Evolutionary conservation across 192 early-diverging fungal genomes (phyloP), one percentile per base, ranked within the genome.

Genomic region (Mortierella alpina): DNA sequence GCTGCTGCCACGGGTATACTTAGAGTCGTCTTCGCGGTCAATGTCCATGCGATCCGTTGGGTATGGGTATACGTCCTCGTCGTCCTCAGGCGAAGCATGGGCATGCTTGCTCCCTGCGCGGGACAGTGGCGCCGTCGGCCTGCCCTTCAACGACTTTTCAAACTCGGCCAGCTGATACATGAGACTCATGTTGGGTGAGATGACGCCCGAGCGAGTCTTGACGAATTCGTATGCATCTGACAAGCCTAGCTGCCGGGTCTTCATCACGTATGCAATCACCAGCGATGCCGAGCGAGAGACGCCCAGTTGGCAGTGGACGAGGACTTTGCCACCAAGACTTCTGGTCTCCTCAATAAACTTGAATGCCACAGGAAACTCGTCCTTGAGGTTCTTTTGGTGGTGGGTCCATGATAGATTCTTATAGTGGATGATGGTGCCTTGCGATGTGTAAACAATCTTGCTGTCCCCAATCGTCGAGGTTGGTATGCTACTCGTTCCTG

Each of bases 241-340:
- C 40, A 94, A 83, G 4, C 84, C 73, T 74, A 93, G 68, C 0
- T 72, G 68, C 70, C 88, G 77, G 0, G 88, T 84, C 22, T 90
- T 86, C 95, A 98, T 98, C 60, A 96, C 92, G 83, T 95, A 96
- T 5, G 93, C 95, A 61, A 98, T 94, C 13, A 96, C 89, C 52
- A 98, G 75, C 0, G 90, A 89, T 9, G 95, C 95, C 22, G 95
- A 96, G 59, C 96, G 85, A 20, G 96, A 95, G 22, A 98, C 91
- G 40, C 96, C 96, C 70, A 93, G 86, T 73, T 96, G 93, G 86
- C 96, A 98, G 68, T 94, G 92, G 10, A 98, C 92, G 15, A 98
- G 84, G 11, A 98, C 87, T 42, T 88, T 82, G 51, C 85, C 64
- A 50, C 88, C 87, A 12, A 69, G 55, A 7, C 22, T 65, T 39